These are phyloP conservation scores for Furcasterigmium furcatum DNA, from an alignment of 2,329 filamentous ascomycete species.

Conservation along the genomic window DNA sequence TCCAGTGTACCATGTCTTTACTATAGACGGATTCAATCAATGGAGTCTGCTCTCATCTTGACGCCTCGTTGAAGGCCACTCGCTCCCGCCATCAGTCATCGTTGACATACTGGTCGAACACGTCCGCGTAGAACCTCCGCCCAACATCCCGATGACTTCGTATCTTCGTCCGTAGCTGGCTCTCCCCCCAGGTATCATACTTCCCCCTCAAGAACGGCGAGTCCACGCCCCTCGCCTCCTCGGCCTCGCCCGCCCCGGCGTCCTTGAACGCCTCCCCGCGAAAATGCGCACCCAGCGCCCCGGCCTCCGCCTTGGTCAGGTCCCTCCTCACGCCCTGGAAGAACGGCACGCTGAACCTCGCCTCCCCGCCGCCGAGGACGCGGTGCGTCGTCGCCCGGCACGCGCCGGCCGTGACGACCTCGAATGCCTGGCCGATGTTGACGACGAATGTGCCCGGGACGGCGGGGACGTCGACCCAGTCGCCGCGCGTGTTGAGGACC, in stretches of 20 bases:
- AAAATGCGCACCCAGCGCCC: slow-evolving; percentile 34
- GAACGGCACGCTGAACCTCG: slow-evolving; percentile 40
- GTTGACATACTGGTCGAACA: slow-evolving; percentile 44
- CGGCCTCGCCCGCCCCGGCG: slow-evolving; percentile 22
- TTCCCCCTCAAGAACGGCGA: slow-evolving; percentile 44
- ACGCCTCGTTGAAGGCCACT: too few species aligned
- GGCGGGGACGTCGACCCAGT: slow-evolving; percentile 47
- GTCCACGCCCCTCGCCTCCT: slow-evolving; percentile 35
- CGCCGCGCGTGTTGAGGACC: slow-evolving; percentile 41
- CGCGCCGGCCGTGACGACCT: slow-evolving; percentile 50
- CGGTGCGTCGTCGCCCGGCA: slow-evolving; percentile 50
- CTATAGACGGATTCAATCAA: too few species aligned
- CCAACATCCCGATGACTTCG: slow-evolving; percentile 48
- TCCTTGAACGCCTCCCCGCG: slow-evolving; percentile 3
- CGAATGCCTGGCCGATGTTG: slow-evolving; percentile 56
- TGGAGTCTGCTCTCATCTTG: too few species aligned
- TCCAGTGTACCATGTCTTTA: too few species aligned
- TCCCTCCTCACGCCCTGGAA: slow-evolving; percentile 46
- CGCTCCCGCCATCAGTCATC: slow-evolving; percentile 18
- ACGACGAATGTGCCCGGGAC: slow-evolving; percentile 50
- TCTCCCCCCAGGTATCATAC: slow-evolving; percentile 54
- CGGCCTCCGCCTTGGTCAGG: slow-evolving; percentile 39
- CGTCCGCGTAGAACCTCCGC: slow-evolving; percentile 39
- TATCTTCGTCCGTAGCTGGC: slow-evolving; percentile 50
- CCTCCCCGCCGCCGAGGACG: slow-evolving; percentile 27